Percentiles rank a stretch among this genome's conserved stretches.
Evolutionary conservation across 2,329 filamentous ascomycete genomes (phyloP).

Genomic region (Harringtonia aguacate): DNA sequence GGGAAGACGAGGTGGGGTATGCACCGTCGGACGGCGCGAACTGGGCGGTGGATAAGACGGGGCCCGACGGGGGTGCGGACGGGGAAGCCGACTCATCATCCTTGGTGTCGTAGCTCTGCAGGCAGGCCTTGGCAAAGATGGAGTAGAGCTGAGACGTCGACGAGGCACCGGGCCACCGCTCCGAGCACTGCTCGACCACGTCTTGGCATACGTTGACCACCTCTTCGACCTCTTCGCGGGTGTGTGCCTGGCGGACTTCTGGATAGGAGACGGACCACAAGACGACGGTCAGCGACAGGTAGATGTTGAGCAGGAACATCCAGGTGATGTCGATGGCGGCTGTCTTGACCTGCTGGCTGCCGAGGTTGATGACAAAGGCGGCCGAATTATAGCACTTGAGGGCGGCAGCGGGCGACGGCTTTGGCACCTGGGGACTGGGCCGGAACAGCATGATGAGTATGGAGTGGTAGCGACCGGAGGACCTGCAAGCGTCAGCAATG

Average conservation of each 20-base stretch:
- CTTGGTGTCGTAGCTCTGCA: slow-evolving; percentile 71
- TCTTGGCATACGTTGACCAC: slow-evolving; percentile 67
- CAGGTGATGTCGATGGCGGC: slow-evolving; percentile 78
- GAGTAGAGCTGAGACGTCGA: slow-evolving; percentile 77
- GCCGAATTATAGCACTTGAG: slow-evolving; percentile 74
- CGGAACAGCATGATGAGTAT: slow-evolving; percentile 83
- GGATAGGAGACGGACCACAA: slow-evolving; percentile 87
- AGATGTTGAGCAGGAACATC: slow-evolving; percentile 83
- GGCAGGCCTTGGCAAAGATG: slow-evolving; percentile 74
- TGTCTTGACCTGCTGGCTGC: slow-evolving; percentile 67
- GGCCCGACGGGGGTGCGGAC: background rate
- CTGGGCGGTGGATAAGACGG: background rate
- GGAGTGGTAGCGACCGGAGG: slow-evolving; percentile 63
- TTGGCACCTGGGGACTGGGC: slow-evolving; percentile 84
- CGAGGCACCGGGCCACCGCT: slow-evolving; percentile 84
- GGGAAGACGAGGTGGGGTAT: slow-evolving; percentile 34
- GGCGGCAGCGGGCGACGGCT: slow-evolving; percentile 71
- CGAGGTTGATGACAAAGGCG: slow-evolving; percentile 69
- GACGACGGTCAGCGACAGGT: slow-evolving; percentile 84
- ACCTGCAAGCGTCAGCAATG: too few relatives aligned
- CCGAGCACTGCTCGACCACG: slow-evolving; percentile 67
- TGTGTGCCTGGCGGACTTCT: slow-evolving; percentile 64
- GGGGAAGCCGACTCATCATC: slow-evolving; percentile 22
- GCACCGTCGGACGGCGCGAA: slow-evolving; percentile 16
- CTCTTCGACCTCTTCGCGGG: slow-evolving; percentile 63